Base-by-base conservation (phyloP, 2,329 filamentous ascomycete species). In the Emydomyces testavorans region DNA sequence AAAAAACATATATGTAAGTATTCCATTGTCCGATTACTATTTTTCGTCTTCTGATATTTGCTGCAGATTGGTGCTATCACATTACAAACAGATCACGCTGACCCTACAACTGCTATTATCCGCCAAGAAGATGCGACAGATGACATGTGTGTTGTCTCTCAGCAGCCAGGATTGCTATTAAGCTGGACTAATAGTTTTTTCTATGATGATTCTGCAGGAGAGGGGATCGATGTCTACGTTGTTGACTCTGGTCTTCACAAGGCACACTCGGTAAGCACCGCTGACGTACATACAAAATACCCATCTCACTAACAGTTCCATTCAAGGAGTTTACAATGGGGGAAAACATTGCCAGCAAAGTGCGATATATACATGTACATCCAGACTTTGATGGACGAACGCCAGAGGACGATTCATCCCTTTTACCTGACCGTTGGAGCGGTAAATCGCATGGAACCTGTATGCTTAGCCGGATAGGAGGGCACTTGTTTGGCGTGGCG, bases 161-260 rank as follows among this genome's bases (percentile, higher is more conserved):
- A 31, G 29, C 29, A 31, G 29, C 29, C 11, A 31, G 29, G 29
- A 3, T 11, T 31, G 11, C 29, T n/a, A 11, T 10, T 31, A n/a
- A n/a, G n/a, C 8, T 31, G 29, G 7, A n/a, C n/a, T n/a, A 3
- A 31, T 31, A n/a, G 29, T 11, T 67, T 66, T 49, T 50, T 59
- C 40, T 68, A 65, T 41, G 65, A 68, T 52, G 53, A 52, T 11
- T 58, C 48, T 29, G 63, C 61, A 6, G 65, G 65, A 18, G 47
- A 57, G 6, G 64, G 60, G 21, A 62, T 61, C 42, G 62, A 58
- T 34, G 59, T 57, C 26, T 68, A 68, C 29, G 58, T 64, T 4
- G 57, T 68, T 28, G 65, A 68, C 50, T 65, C 59, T 11, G 65
- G 65, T 15, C 62, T 67, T 51, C 59, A 63, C 32, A 57, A 54